Percentiles rank a stretch among this genome's conserved stretches.
Conservation (phyloP, 2,329 filamentous ascomycete genomes). For the Pestalotiopsis sp. region DNA sequence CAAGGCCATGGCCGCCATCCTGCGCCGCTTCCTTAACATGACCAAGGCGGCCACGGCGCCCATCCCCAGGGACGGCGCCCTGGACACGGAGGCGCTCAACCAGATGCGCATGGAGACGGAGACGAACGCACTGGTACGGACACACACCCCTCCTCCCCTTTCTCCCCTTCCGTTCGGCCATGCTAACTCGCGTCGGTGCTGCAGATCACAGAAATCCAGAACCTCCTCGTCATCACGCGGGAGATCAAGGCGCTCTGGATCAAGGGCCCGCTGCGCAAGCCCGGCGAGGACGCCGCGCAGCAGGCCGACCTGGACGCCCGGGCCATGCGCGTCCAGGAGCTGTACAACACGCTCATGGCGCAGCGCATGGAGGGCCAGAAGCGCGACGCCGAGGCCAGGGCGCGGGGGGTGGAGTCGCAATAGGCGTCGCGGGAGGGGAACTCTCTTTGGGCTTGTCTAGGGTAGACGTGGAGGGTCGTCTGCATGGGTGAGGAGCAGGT, state of each 20-base stretch:
- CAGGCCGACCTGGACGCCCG: conserved; percentile 21
- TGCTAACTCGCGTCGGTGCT: neutral
- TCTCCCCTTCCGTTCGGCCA: neutral
- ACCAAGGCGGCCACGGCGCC: conserved; percentile 36
- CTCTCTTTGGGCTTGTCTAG: neutral
- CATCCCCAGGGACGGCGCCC: conserved; percentile 32
- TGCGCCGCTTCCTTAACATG: conserved; percentile 44
- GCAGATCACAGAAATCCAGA: conserved; percentile 41
- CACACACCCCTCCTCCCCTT: neutral
- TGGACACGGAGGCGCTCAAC: conserved; percentile 39
- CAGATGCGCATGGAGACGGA: conserved; percentile 40
- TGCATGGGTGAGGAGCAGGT: neutral
- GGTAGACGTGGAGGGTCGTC: neutral
- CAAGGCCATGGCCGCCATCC: conserved; percentile 42
- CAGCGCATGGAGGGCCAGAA: conserved; percentile 19
- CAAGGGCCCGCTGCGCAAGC: conserved; percentile 43
- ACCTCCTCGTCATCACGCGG: conserved; percentile 46
- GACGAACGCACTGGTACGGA: conserved; percentile 34
- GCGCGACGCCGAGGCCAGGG: neutral
- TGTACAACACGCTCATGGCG: conserved; percentile 29
- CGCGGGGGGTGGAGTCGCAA: neutral
- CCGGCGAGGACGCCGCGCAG: conserved; percentile 38
- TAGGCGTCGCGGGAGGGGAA: neutral
- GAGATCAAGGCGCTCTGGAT: conserved; percentile 52
- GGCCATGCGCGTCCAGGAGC: conserved; percentile 35